Evolutionary conservation across 208 protist genomes (phyloP).

Genomic region (Endotrypanum monterogeii): DNA sequence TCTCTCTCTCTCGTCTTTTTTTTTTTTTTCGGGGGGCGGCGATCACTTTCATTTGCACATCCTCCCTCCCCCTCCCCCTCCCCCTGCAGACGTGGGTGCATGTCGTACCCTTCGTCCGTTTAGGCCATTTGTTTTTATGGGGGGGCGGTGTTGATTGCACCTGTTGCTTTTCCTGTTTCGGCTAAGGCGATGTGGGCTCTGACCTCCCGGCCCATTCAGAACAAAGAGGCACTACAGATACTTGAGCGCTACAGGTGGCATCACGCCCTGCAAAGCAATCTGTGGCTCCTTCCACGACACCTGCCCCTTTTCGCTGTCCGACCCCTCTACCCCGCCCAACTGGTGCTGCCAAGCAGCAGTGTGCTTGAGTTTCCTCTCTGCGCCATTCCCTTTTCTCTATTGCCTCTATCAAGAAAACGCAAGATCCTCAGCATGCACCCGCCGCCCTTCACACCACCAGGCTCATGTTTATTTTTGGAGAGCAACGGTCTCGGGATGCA

Average conservation of each 20-base stretch:
- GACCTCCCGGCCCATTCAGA: constrained; percentile 27
- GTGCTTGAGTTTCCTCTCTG: constrained; percentile 18
- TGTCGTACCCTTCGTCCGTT: neutral
- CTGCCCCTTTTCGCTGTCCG: constrained; percentile 33
- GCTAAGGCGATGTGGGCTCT: constrained; percentile 45
- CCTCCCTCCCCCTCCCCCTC: too few relatives aligned
- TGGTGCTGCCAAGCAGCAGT: constrained; percentile 22
- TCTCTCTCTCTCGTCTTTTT: neutral
- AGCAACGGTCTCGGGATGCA: neutral
- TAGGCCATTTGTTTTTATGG: too few relatives aligned
- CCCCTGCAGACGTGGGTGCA: too few relatives aligned
- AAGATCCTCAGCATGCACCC: constrained; percentile 18
- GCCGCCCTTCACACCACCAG: constrained; percentile 12
- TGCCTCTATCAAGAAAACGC: constrained; percentile 10
- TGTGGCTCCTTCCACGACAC: constrained; percentile 48
- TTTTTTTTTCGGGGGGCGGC: too few relatives aligned
- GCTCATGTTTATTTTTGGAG: constrained; percentile 26
- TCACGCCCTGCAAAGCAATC: constrained; percentile 37
- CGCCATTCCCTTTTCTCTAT: constrained; percentile 33
- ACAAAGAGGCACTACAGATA: constrained; percentile 19
- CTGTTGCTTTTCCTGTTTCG: neutral
- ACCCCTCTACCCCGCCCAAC: constrained; percentile 13
- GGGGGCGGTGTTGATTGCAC: neutral
- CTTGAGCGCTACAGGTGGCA: constrained; percentile 19
- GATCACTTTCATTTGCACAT: too few relatives aligned